These are phyloP conservation scores for Penicillium sp. DNA, from an alignment of 2,329 filamentous ascomycete species.

Conservation along the genomic window DNA sequence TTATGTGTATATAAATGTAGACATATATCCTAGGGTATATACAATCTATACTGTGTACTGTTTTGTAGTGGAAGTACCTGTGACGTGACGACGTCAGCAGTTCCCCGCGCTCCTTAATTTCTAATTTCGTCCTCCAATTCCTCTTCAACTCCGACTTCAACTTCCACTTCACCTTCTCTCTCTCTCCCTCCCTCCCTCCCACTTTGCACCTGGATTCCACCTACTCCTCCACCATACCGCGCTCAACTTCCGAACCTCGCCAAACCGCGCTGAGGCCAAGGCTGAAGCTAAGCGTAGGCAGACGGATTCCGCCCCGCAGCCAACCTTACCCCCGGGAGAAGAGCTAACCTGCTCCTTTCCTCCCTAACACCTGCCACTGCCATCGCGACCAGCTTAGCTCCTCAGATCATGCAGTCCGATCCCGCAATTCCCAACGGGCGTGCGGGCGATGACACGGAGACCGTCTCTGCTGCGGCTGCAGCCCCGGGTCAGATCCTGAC, in stretches of 20 bases:
- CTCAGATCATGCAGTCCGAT: slow-evolving; percentile 5
- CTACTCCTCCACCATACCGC: background rate
- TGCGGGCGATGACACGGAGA: slow-evolving; percentile 15
- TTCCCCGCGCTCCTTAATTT: background rate
- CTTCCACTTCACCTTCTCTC: no score
- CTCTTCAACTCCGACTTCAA: no score
- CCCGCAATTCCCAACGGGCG: slow-evolving; percentile 19
- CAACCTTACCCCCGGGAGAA: no score
- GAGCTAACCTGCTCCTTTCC: no score
- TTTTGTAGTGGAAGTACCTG: no score
- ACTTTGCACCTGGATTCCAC: no score
- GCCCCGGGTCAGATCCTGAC: slow-evolving; percentile 71
- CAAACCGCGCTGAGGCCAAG: background rate
- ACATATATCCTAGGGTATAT: no score
- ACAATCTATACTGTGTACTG: no score
- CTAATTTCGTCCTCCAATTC: background rate
- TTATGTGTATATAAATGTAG: no score
- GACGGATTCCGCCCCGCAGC: slow-evolving; percentile 31
- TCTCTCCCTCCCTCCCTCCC: no score
- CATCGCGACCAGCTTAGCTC: background rate
- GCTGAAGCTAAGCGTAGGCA: slow-evolving; percentile 35
- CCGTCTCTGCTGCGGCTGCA: slow-evolving; percentile 35
- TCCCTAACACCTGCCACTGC: background rate
- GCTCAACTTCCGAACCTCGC: background rate
- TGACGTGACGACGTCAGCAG: background rate